Base-by-base conservation (phyloP, 345 rosid species). In the Lepidium sativum region DNA sequence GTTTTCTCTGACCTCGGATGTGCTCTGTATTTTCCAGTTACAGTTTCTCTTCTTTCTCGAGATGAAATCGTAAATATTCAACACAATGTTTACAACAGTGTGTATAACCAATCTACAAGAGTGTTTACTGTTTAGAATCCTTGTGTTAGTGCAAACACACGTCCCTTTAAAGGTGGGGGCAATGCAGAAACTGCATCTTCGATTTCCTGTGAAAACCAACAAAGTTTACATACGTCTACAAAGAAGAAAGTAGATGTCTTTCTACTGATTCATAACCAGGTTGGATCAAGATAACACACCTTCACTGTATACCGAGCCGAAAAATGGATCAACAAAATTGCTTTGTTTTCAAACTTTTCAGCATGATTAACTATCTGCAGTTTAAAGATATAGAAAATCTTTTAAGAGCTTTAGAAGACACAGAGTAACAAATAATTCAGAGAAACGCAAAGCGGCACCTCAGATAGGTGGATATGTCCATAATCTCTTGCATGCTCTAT, bases 401-500 rank as follows among this genome's bases (percentile, higher is more conserved):
- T 52, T 48, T 52, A 66, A 10, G 16, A 68, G 41, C 50, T 15
- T 35, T 23, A 45, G 9, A 64, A 31, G 41, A 58, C 39, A 20
- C 38, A 61, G 3, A 33, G 29, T 16, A 70, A 51, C 51, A 53
- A 60, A 60, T 11, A 25, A 48, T 9, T 42, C 38, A 58, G 7
- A 42, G 45, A 59, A 29, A 59, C 8, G 9, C 45, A 20, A 20
- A 73, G 29, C 10, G 56, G 48, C 54, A 87, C 97, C 96, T 94
- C 99, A 4, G 80, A 84, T 52, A 94, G 78, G 77, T 90, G 97
- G 61, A 76, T 80, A 72, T 94, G 97, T 43, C 99, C 95, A 76
- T 86, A 90, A 63, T 88, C 96, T 75, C 92, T 88, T 6, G 97
- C 96, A 65, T 86, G 97, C 76, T 86, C 96, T 52, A 82, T 75